A percentile compares a stretch with the other conserved stretches of the same genome.
Conservation (phyloP, 768 basidiomycete genomes). For the Neoboletus magnificus region DNA sequence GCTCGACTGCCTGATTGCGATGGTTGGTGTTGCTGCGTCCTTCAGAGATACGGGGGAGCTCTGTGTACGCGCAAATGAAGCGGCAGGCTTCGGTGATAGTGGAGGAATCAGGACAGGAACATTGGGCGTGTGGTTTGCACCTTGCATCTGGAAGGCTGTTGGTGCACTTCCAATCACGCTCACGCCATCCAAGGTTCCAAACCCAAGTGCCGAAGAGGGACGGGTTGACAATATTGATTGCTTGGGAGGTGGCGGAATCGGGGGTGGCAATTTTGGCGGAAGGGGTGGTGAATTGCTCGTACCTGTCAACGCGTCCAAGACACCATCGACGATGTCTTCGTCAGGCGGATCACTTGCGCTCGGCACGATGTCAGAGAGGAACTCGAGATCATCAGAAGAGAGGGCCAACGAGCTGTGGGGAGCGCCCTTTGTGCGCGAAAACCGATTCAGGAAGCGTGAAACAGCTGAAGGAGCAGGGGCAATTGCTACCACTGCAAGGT, state of each 20-base stretch:
- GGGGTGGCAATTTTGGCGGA: conserved; percentile 46
- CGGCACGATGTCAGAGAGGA: conserved; percentile 66
- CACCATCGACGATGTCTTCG: conserved; percentile 31
- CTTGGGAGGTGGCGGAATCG: conserved; percentile 36
- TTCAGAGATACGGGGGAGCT: conserved; percentile 11
- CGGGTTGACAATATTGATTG: conserved; percentile 23
- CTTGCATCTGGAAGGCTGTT: neutral
- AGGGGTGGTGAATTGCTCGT: conserved; percentile 42
- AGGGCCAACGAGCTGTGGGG: conserved; percentile 61
- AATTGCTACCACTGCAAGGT: neutral
- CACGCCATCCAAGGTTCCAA: neutral
- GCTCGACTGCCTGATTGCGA: neutral
- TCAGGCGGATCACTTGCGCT: conserved; percentile 43
- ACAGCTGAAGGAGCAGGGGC: conserved; percentile 60
- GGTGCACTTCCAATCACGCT: neutral
- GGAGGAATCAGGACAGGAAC: conserved; percentile 19
- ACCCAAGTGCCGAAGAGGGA: conserved; percentile 5
- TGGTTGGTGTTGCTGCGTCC: neutral
- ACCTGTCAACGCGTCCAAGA: conserved; percentile 38
- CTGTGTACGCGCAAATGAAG: conserved; percentile 13
- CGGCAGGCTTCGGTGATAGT: conserved; percentile 32
- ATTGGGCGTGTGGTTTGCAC: neutral
- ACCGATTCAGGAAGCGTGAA: conserved; percentile 77
- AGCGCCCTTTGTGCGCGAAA: conserved; percentile 49
- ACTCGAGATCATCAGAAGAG: conserved; percentile 79